phyloP scores from a whole-genome alignment of 1,284 basidiomycete genomes.

The Trichosporon sp. region DNA sequence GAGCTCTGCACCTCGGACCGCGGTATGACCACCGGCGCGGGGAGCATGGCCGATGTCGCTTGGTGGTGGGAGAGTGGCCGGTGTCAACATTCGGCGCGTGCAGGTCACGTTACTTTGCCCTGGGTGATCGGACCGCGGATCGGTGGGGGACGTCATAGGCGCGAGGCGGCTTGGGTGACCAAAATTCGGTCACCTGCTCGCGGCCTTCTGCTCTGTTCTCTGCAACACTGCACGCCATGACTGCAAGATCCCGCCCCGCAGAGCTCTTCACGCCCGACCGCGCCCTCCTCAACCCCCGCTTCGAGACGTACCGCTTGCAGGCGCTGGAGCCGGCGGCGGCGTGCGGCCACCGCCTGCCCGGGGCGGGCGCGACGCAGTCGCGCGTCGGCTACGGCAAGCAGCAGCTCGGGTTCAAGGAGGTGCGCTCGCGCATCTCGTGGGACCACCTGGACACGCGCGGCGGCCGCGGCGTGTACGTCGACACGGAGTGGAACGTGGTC shows the following conservation, averaged over 20 bases:
- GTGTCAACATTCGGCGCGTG: not conserved
- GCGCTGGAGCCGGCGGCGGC: constrained; percentile 32
- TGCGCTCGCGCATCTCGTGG: constrained; percentile 74
- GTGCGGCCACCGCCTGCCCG: constrained; percentile 27
- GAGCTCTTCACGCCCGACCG: constrained; percentile 33
- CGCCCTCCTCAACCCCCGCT: constrained; percentile 35
- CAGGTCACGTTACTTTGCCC: not conserved
- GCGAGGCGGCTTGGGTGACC: not conserved
- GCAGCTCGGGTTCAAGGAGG: constrained; percentile 55
- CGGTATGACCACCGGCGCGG: constrained; percentile 25
- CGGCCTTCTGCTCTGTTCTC: not conserved
- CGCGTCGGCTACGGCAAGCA: constrained; percentile 32
- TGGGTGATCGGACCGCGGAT: not conserved
- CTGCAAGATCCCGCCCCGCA: constrained; percentile 11
- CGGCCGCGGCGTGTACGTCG: constrained; percentile 61
- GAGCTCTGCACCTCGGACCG: constrained; percentile 30
- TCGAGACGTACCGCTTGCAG: constrained; percentile 45
- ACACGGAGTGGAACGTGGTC: constrained; percentile 62
- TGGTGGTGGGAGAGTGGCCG: not conserved
- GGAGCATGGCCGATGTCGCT: constrained; percentile 10
- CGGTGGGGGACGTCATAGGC: constrained; percentile 2
- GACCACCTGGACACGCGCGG: constrained; percentile 65
- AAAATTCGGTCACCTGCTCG: not conserved
- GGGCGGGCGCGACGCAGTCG: constrained; percentile 37
- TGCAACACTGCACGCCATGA: not conserved